Evolutionary conservation across 768 basidiomycete species (phyloP).

Genomic region (Xerocomus spinulosus): DNA sequence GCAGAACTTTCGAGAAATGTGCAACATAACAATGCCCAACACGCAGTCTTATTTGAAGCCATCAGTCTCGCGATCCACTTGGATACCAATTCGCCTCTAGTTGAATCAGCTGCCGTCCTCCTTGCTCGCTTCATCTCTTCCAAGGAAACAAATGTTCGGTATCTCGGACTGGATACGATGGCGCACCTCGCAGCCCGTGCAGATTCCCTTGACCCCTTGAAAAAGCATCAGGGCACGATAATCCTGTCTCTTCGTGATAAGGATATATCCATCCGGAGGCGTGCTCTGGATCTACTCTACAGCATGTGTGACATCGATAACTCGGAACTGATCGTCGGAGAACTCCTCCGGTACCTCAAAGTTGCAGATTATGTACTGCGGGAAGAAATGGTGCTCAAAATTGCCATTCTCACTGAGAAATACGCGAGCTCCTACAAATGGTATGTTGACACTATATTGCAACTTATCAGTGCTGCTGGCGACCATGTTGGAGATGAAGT

Average conservation of each 20-base stretch:
- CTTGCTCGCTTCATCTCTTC: conserved; percentile 95
- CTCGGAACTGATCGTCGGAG: conserved; percentile 92
- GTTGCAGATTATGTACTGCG: conserved; percentile 96
- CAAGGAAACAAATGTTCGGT: conserved; percentile 97
- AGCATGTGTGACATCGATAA: conserved; percentile 99
- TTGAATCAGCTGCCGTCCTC: conserved; percentile 81
- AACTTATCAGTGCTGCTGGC: conserved; percentile 93
- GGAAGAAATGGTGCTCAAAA: conserved; percentile 99
- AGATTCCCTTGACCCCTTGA: conserved; percentile 87
- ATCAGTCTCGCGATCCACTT: conserved; percentile 95
- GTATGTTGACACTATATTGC: conserved; percentile 98
- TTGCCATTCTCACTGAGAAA: conserved; percentile 98
- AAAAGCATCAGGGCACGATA: conserved; percentile 93
- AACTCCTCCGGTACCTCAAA: conserved; percentile 87
- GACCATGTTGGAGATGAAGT: conserved; percentile 99
- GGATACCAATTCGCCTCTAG: conserved; percentile 85
- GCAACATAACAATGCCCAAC: conserved; percentile 98
- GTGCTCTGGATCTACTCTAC: conserved; percentile 93
- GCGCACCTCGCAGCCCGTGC: conserved; percentile 94
- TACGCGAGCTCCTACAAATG: conserved; percentile 97
- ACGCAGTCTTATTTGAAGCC: conserved; percentile 97
- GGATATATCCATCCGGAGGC: conserved; percentile 91
- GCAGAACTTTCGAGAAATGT: conserved; percentile 91
- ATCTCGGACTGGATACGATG: conserved; percentile 96
- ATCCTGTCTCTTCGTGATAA: conserved; percentile 93